Evolutionary conservation across 2,329 filamentous ascomycete genomes (phyloP), one percentile per base, ranked within the genome.

Genomic region (Neonectria neomacrospora): DNA sequence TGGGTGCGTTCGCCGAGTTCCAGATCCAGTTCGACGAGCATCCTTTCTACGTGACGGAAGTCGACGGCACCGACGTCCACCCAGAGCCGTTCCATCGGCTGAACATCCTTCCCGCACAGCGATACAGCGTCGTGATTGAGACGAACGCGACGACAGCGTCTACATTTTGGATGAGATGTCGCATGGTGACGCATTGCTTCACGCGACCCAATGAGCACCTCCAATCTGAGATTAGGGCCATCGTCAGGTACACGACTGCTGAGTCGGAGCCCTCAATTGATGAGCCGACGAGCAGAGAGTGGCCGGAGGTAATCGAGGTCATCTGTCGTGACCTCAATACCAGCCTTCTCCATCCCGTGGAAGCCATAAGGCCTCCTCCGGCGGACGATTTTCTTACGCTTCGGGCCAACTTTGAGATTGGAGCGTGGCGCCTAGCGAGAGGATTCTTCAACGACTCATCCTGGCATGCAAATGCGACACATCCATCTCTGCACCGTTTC

Each of bases 1-100:
- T 90, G 9, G 91, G 88, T 11, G 89, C 88, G 0, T 91, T 92
- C 71, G 89, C 90, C 2, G 88, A 88, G 72, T 91, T 93, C 65
- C 90, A 93, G 71, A 83, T 93, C 28, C 88, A 87, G 72, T 82
- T 93, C 48, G 91, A 93, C 67, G 85, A 87, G 53, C 91, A 93
- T 68, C 74, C 80, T 1, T 88, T 91, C 74, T 80, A 80, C 34
- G 79, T 93, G 48, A 87, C 90, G 10, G 91, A 93, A 73, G 88
- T 91, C 0, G 91, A 93, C 71, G 91, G 90, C 16, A 87, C 89
- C 1, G 85, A 87, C 37, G 86, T 91, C 1, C 82, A 88, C 61
- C 88, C 90, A 0, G 78, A 80, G 5, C 80, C 85, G 1, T 84
- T 88, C 7, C 82, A 85, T 34, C 85, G 87, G 64, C 77, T 93